Evolutionary conservation across 495 filamentous ascomycete species (phyloP).

Genomic region (Evernia prunastri): DNA sequence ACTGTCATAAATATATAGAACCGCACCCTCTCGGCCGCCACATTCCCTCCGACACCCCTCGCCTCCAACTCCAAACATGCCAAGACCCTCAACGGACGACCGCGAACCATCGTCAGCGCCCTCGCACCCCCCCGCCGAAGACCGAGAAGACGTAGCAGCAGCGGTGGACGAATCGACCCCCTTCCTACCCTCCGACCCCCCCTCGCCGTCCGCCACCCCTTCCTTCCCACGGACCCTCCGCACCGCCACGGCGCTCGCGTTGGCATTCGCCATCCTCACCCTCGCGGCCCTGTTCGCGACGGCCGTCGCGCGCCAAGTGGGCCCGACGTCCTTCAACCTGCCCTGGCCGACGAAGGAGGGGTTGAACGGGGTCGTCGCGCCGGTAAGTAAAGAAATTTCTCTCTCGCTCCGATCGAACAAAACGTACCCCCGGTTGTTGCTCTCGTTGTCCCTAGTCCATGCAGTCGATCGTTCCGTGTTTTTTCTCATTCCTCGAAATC

Average conservation of each 20-base stretch:
- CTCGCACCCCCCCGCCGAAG: neutral
- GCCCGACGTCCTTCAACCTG: neutral
- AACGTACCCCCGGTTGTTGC: too few relatives aligned
- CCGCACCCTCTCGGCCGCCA: neutral
- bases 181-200: neutral
- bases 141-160: neutral
- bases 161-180: conserved; percentile 2
- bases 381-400: too few relatives aligned
- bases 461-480: neutral
- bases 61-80: neutral
- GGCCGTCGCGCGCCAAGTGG: neutral
- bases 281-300: neutral
- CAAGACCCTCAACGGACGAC: neutral
- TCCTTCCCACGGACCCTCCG: neutral
- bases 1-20: neutral
- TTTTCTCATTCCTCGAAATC: too few relatives aligned
- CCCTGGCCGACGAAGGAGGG: neutral
- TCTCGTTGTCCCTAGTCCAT: too few relatives aligned
- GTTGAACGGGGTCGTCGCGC: neutral
- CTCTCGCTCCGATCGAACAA: too few relatives aligned
- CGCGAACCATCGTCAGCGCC: neutral
- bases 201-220: neutral
- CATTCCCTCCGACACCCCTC: neutral
- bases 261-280: neutral
- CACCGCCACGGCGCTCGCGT: neutral